Evolutionary conservation across 345 rosid species (phyloP).

Genomic region (Lumnitzera littorea): DNA sequence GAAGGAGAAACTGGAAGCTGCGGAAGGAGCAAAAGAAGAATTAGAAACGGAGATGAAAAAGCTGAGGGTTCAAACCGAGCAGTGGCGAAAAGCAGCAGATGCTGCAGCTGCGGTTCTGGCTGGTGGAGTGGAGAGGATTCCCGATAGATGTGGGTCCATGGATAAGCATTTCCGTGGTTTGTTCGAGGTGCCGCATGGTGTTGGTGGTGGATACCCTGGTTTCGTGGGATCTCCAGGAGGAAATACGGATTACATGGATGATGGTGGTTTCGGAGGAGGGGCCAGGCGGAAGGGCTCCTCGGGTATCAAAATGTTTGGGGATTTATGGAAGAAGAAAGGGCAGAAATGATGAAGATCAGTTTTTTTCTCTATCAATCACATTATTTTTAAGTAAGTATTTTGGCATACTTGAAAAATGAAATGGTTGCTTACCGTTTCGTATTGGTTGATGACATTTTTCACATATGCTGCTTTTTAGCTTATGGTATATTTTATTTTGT

Average conservation of each 20-base stretch:
- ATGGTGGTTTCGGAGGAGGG: slow-evolving; percentile 39
- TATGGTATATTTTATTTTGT: too few relatives aligned
- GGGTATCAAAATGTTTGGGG: slow-evolving; percentile 78
- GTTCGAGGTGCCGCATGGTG: slow-evolving; percentile 26
- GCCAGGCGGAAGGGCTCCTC: slow-evolving; percentile 72
- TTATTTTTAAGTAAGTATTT: not conserved
- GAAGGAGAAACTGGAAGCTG: slow-evolving; percentile 43
- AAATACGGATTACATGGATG: slow-evolving; percentile 47
- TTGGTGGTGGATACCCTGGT: slow-evolving; percentile 28
- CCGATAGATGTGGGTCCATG: slow-evolving; percentile 60
- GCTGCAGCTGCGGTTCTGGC: slow-evolving; percentile 90
- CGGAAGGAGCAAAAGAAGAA: slow-evolving; percentile 46
- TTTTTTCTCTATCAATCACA: not conserved
- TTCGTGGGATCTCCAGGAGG: slow-evolving; percentile 64
- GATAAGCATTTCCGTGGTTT: slow-evolving; percentile 61
- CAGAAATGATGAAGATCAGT: slow-evolving; percentile 37
- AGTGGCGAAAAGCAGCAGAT: slow-evolving; percentile 94
- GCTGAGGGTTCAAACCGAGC: slow-evolving; percentile 83
- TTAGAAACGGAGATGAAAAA: slow-evolving; percentile 79
- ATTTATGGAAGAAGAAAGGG: slow-evolving; percentile 76
- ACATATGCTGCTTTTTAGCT: not conserved
- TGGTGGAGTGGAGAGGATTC: slow-evolving; percentile 51
- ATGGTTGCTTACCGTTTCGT: not conserved
- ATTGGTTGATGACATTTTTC: not conserved
- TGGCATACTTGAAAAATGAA: not conserved